Percentiles rank a stretch among this genome's conserved stretches.
Conservation (phyloP, 2,329 filamentous ascomycete genomes). For the Coniosporium tulheliwenetii region DNA sequence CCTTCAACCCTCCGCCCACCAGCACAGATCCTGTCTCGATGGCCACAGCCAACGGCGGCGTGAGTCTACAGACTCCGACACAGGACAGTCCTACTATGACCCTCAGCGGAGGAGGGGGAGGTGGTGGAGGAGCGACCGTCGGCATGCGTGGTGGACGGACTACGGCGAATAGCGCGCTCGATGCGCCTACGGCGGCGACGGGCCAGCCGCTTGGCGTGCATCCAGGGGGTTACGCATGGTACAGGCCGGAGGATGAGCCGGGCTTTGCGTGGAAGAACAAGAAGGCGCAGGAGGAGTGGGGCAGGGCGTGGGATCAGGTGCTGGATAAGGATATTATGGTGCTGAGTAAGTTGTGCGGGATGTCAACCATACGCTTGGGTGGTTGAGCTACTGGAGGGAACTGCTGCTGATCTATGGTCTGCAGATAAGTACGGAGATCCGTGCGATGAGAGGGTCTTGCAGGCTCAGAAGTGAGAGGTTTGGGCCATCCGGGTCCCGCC, state of each 20-base stretch:
- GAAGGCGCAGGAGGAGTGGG: conserved; percentile 40
- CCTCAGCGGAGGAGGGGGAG: not conserved
- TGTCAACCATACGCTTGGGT: not conserved
- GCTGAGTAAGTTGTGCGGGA: conserved; percentile 10
- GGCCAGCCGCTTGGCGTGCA: not conserved
- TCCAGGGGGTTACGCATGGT: conserved; percentile 15
- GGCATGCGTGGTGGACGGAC: no score
- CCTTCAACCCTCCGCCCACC: conserved; percentile 4
- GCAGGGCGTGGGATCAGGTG: conserved; percentile 31
- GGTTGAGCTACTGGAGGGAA: not conserved
- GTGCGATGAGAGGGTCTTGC: conserved; percentile 8
- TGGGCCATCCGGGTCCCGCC: no score
- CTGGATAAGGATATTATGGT: conserved; percentile 29
- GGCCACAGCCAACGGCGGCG: no score
- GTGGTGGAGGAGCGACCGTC: not conserved
- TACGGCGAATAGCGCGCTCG: conserved; percentile 1
- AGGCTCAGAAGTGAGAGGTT: no score
- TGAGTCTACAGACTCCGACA: no score
- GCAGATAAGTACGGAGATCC: conserved; percentile 18
- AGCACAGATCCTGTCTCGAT: not conserved
- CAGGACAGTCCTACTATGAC: not conserved
- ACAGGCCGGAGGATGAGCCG: conserved; percentile 23
- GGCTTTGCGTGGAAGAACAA: conserved; percentile 39
- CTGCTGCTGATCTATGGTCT: not conserved
- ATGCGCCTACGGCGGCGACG: conserved; percentile 1